Evolutionary conservation across 1,284 basidiomycete species (phyloP).

Genomic region (Heterobasidion parviporum): DNA sequence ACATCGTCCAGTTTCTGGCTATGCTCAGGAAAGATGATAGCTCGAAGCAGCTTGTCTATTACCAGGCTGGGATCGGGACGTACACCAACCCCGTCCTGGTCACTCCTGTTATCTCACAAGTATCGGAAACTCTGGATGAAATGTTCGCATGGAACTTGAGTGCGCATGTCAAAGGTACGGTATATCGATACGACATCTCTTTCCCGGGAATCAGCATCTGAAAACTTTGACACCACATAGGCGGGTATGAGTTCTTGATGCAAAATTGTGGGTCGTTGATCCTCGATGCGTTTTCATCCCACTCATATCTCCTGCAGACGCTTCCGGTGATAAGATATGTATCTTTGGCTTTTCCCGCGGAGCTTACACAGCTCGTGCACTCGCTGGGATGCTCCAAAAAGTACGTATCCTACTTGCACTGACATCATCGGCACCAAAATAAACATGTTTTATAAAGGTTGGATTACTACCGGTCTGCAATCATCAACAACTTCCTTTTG

Average conservation of each 20-base stretch:
- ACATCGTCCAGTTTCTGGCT: conserved; percentile 39
- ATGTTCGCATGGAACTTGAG: conserved; percentile 46
- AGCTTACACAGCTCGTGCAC: conserved; percentile 45
- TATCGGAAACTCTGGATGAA: conserved; percentile 38
- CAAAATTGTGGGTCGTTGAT: conserved; percentile 38
- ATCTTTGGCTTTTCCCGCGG: conserved; percentile 61
- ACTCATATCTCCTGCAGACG: conserved; percentile 21
- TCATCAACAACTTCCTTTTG: conserved; percentile 37
- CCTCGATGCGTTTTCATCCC: background rate
- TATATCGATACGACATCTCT: conserved; percentile 6
- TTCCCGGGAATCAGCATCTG: background rate
- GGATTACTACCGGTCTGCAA: conserved; percentile 49
- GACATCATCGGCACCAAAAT: background rate
- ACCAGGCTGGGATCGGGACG: conserved; percentile 54
- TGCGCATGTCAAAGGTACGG: conserved; percentile 44
- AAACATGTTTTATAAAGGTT: conserved; percentile 21
- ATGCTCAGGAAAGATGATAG: conserved; percentile 45
- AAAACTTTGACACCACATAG: conserved; percentile 16
- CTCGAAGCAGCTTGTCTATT: conserved; percentile 49
- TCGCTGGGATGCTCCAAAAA: conserved; percentile 50
- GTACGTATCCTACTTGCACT: conserved; percentile 7
- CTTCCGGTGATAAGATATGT: conserved; percentile 43
- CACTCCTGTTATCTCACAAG: conserved; percentile 27
- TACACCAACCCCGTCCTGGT: conserved; percentile 41
- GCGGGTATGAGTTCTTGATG: conserved; percentile 58